A percentile compares a stretch with the other conserved stretches of the same genome.
These are phyloP conservation scores for Gossypium thurberi DNA, from an alignment of 345 rosid species.

Conservation along the genomic window DNA sequence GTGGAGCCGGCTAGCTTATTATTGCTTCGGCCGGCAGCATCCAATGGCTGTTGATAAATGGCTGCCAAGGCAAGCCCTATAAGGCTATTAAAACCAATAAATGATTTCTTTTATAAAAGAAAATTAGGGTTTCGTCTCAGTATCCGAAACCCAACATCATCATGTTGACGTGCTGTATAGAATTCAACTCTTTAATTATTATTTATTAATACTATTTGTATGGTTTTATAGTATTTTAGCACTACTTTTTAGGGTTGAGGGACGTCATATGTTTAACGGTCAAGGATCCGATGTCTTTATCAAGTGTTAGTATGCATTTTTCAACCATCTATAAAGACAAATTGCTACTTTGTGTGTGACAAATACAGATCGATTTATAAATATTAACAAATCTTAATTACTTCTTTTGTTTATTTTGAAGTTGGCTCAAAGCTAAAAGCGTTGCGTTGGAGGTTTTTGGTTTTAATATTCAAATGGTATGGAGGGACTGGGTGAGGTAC, in stretches of 20 bases:
- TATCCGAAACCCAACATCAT: neutral
- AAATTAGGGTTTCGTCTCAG: neutral
- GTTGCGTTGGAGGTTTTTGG: neutral
- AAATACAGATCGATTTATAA: neutral
- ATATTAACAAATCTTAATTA: neutral
- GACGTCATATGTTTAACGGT: neutral
- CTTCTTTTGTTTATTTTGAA: neutral
- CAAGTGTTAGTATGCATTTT: neutral
- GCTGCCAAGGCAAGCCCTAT: neutral
- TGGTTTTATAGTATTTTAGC: neutral
- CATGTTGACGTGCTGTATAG: neutral
- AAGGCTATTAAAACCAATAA: neutral
- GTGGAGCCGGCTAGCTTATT: slow-evolving; percentile 7
- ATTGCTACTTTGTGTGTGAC: neutral
- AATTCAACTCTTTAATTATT: neutral
- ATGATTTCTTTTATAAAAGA: neutral
- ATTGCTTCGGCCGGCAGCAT: slow-evolving; percentile 4
- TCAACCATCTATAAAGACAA: neutral
- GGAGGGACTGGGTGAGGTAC: too few species aligned
- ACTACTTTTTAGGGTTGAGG: neutral
- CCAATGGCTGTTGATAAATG: neutral
- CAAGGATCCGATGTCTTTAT: neutral
- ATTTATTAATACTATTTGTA: neutral
- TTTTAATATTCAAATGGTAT: neutral
- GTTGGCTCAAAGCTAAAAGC: neutral